A percentile compares a stretch with the other conserved stretches of the same genome.
phyloP scores from a whole-genome alignment of 73 alveolate species.

The Symbiodinium pilosum region DNA sequence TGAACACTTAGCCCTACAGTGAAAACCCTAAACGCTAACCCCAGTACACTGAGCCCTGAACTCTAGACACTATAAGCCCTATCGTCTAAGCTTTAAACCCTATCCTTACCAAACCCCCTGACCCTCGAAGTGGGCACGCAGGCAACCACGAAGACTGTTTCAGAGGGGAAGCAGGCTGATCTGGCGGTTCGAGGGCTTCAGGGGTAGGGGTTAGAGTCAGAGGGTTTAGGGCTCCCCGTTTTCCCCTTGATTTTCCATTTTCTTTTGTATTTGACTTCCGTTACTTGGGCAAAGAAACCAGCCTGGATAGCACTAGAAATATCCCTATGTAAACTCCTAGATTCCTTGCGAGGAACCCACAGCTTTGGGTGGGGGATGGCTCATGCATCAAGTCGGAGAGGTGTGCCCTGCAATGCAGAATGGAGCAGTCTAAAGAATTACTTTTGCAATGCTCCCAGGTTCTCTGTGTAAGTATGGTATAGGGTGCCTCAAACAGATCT shows the following conservation, averaged over 20 bases:
- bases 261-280: too few species aligned
- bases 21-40: neutral
- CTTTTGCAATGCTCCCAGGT: too few species aligned
- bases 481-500: too few species aligned
- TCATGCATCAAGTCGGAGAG: too few species aligned
- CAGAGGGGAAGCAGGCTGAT: constrained; percentile 46
- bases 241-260: too few species aligned
- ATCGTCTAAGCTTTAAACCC: too few species aligned
- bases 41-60: neutral
- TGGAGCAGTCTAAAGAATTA: too few species aligned
- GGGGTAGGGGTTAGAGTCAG: neutral
- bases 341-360: neutral
- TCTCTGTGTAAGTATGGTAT: too few species aligned
- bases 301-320: neutral
- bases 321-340: neutral
- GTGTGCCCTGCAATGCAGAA: too few species aligned
- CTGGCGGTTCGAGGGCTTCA: neutral
- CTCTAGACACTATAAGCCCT: too few species aligned
- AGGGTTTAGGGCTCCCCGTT: neutral
- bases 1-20: neutral
- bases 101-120: neutral
- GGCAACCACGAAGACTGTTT: constrained; percentile 71
- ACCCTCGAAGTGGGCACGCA: neutral
- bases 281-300: too few species aligned
- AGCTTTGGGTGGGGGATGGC: too few species aligned